Base-by-base conservation (phyloP, 2,329 filamentous ascomycete genomes). In the Thielaviopsis musarum region DNA sequence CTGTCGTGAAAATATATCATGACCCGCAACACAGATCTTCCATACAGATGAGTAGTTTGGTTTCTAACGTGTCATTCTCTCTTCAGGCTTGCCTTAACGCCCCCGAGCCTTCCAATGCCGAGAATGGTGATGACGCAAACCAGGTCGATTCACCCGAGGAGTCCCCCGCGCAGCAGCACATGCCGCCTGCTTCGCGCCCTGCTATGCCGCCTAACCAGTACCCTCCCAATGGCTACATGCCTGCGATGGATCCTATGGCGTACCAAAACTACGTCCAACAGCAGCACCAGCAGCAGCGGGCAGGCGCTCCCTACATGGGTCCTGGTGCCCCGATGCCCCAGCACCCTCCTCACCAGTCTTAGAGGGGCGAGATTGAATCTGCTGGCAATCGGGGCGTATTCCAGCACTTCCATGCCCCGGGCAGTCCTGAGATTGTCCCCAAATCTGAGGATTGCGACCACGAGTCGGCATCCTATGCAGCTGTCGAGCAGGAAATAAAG, bases 1-100 rank as follows among this genome's bases (percentile, higher is more conserved):
- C 30, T 7, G 10, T 10, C 10, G 30, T 2, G 9, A 76, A 65
- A 75, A 34, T 34, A 9, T 7, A 34, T 10, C 5, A 34, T 34
- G 30, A 7, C 30, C 30, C 30, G 10, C 30, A 12, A 5, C 30
- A 34, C 69, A 30, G 24, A n/a, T n/a, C n/a, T n/a, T n/a, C n/a
- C 30, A 10, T 12, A 12, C 30, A 34, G 9, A 34, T 34, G 4
- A 34, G 6, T 2, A 12, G 10, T 48, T 15, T 28, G n/a, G 3
- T 48, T 57, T 2, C 30, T 34, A 34, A 34, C 30, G 30, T 12
- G 30, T 58, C 56, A 45, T 59, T 64, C 57, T 66, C 26, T 62
- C 24, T 59, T n/a, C 66, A 97, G 91, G 91, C 93, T 57, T 98
- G 93, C 70, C 75, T 98, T 63, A 98, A 98, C 71, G 93, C 93